Evolutionary conservation across 371 early-diverging fungal species (phyloP).

Genomic region (Fennellomyces sp.): DNA sequence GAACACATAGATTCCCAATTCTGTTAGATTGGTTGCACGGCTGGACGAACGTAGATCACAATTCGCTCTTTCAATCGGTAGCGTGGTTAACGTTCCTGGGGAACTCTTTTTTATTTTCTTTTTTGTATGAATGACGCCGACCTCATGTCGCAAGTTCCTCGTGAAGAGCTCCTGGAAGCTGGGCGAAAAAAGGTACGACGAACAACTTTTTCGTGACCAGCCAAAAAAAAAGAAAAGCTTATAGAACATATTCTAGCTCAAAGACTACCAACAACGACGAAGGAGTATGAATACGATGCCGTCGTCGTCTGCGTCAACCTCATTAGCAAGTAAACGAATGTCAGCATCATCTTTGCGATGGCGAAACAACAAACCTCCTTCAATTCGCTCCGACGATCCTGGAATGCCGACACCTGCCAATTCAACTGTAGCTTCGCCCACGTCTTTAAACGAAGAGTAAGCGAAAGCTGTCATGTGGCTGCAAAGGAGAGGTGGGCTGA

Average conservation of each 20-base stretch:
- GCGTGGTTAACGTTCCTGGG: too few species aligned
- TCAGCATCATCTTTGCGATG: slow-evolving; percentile 1
- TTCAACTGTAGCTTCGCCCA: slow-evolving; percentile 12
- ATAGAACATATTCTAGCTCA: slow-evolving; percentile 6
- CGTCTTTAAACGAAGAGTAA: slow-evolving; percentile 11
- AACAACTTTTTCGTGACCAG: background rate
- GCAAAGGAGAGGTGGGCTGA: background rate
- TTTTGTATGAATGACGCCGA: too few species aligned
- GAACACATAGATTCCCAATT: too few species aligned
- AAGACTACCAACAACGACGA: slow-evolving; percentile 14
- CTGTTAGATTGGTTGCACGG: too few species aligned
- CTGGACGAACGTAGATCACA: too few species aligned
- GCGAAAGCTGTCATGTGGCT: background rate
- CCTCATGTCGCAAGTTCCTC: slow-evolving; percentile 10
- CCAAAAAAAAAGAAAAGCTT: background rate
- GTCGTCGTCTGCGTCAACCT: background rate
- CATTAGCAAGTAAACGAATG: background rate
- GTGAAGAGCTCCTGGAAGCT: slow-evolving; percentile 13
- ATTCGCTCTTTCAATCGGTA: too few species aligned
- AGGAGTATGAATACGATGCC: slow-evolving; percentile 11
- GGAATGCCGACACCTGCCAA: background rate
- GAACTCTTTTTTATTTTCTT: too few species aligned
- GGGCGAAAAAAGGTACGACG: slow-evolving; percentile 10
- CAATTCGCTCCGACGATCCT: background rate
- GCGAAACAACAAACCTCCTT: slow-evolving; percentile 3